Evolutionary conservation across 805 yeast genomes (phyloP).

Genomic region (Myxozyma mucilagina): DNA sequence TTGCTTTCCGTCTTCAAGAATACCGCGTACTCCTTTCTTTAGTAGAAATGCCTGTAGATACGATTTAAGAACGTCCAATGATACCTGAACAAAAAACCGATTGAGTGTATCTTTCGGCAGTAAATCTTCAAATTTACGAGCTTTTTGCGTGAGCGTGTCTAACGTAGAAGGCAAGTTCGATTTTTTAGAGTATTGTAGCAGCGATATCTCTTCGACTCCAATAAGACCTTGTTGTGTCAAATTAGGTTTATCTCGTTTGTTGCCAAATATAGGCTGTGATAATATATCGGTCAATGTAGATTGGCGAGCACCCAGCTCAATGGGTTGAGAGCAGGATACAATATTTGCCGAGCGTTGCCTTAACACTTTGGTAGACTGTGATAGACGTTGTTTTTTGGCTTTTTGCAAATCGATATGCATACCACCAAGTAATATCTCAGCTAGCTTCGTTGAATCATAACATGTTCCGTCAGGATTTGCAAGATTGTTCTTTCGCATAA

Average conservation of each 20-base stretch:
- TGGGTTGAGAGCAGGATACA: slow-evolving; percentile 22
- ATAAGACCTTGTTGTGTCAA: neutral
- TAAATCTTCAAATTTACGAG: slow-evolving; percentile 34
- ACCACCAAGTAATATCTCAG: slow-evolving; percentile 52
- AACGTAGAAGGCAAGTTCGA: slow-evolving; percentile 26
- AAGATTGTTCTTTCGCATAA: slow-evolving; percentile 47
- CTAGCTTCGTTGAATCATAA: slow-evolving; percentile 52
- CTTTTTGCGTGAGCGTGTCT: slow-evolving; percentile 34
- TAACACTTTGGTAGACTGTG: neutral
- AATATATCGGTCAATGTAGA: neutral
- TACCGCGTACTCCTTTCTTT: slow-evolving; percentile 41
- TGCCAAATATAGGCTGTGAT: slow-evolving; percentile 9
- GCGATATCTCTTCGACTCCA: neutral
- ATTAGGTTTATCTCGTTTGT: neutral
- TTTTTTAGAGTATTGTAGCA: slow-evolving; percentile 23
- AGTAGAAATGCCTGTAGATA: slow-evolving; percentile 47
- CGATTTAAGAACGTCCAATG: slow-evolving; percentile 48
- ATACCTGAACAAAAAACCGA: slow-evolving; percentile 51
- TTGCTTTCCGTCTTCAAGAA: slow-evolving; percentile 33
- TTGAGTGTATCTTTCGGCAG: slow-evolving; percentile 50
- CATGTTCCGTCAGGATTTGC: slow-evolving; percentile 53
- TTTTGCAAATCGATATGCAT: slow-evolving; percentile 47
- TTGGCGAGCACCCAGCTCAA: slow-evolving; percentile 6
- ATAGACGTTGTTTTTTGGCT: neutral
- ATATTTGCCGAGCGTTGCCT: neutral